phyloP scores from a whole-genome alignment of 805 yeast species.

The Saturnispora quitensis region DNA sequence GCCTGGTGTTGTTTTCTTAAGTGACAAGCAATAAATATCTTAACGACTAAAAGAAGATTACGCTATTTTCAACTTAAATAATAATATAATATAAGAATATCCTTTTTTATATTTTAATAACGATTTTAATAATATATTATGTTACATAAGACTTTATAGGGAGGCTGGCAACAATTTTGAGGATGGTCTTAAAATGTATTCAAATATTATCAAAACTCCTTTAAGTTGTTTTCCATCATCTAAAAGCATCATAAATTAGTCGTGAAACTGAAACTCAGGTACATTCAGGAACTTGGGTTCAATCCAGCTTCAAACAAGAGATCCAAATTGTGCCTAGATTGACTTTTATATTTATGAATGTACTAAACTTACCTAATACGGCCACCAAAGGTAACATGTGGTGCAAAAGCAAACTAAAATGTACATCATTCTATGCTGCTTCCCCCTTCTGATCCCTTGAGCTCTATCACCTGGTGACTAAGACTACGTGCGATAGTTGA shows the following conservation, averaged over 20 bases:
- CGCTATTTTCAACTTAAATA: not conserved
- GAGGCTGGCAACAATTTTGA: not conserved
- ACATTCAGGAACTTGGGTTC: not conserved
- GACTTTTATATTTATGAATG: not conserved
- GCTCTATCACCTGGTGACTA: not conserved
- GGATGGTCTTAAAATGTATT: not conserved
- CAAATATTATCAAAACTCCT: not conserved
- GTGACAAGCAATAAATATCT: constrained; percentile 42
- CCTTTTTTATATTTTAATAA: not conserved
- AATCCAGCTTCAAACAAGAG: not conserved
- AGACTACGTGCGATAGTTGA: not conserved
- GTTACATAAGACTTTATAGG: not conserved
- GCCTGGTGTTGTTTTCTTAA: constrained; percentile 94
- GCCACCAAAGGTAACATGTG: not conserved
- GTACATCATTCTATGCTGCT: not conserved
- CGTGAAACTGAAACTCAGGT: not conserved
- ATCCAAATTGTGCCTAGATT: not conserved
- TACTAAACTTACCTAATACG: not conserved
- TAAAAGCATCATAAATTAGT: not conserved
- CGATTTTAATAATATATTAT: not conserved
- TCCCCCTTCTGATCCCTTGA: not conserved
- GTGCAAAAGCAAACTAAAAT: not conserved
- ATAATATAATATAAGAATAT: not conserved
- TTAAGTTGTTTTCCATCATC: no score
- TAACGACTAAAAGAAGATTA: not conserved